A percentile compares a stretch with the other conserved stretches of the same genome.
phyloP scores from a whole-genome alignment of 2,329 filamentous ascomycete species.

The Rhytidhysteron rufulum region DNA sequence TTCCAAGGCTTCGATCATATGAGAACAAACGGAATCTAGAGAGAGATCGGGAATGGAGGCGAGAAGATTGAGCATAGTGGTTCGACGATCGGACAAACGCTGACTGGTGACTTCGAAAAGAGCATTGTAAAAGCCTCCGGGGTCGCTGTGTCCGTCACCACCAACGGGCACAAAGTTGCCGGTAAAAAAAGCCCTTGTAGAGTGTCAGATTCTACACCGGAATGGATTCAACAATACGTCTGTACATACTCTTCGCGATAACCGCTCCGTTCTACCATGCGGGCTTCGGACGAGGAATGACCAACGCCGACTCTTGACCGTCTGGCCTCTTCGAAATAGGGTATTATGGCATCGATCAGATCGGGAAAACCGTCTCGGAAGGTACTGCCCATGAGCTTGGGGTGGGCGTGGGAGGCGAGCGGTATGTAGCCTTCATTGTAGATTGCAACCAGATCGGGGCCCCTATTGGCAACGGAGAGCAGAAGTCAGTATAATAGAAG shows the following conservation, averaged over 20 bases:
- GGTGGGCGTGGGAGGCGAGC: constrained; percentile 23
- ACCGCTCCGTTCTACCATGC: constrained; percentile 25
- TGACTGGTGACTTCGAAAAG: constrained; percentile 28
- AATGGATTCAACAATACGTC: no score
- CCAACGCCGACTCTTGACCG: constrained; percentile 20
- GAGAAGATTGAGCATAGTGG: constrained; percentile 27
- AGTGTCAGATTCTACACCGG: no score
- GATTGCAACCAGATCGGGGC: constrained; percentile 24
- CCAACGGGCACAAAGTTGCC: constrained; percentile 28
- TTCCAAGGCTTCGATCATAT: constrained; percentile 25
- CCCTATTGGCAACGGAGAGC: constrained; percentile 16
- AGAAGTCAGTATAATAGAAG: background rate
- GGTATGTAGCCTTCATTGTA: constrained; percentile 30
- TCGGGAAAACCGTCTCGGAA: constrained; percentile 28
- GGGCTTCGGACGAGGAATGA: constrained; percentile 16
- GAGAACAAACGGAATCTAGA: constrained; percentile 17
- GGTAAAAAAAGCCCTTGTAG: constrained; percentile 21
- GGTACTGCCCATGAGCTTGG: constrained; percentile 27
- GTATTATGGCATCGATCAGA: constrained; percentile 17
- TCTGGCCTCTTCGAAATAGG: constrained; percentile 22
- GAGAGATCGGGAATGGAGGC: constrained; percentile 21
- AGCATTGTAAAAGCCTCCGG: constrained; percentile 30
- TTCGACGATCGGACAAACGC: constrained; percentile 28
- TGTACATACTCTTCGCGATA: constrained; percentile 25
- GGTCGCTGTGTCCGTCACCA: constrained; percentile 17